phyloP scores from a whole-genome alignment of 1,284 basidiomycete genomes.

The Porogramme epimiltina region DNA sequence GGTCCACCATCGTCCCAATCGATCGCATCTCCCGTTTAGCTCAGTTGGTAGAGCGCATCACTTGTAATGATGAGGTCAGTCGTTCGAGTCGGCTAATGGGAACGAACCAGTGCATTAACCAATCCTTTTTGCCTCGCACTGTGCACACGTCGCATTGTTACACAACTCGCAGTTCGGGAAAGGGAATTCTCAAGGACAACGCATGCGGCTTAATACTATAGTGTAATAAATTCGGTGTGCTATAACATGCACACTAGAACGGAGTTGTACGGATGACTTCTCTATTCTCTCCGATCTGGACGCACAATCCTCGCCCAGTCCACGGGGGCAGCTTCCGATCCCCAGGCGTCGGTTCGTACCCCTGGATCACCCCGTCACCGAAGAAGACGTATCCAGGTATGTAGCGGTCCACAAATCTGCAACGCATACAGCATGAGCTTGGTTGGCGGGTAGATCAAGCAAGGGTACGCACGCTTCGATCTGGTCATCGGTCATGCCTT shows the following conservation, averaged over 20 bases:
- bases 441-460: background rate
- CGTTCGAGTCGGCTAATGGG: constrained; percentile 54
- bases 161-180: no score
- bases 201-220: no score
- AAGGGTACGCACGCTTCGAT: constrained; percentile 62
- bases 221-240: no score
- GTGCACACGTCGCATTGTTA: no score
- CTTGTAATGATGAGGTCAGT: constrained; percentile 56
- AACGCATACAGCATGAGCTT: constrained; percentile 2
- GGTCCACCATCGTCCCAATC: background rate
- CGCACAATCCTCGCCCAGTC: constrained; percentile 25
- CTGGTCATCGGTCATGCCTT: constrained; percentile 82
- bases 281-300: constrained; percentile 30
- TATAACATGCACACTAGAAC: no score
- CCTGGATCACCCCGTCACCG: constrained; percentile 44
- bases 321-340: constrained; percentile 26
- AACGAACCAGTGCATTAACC: no score
- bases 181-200: no score
- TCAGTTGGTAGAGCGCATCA: constrained; percentile 65
- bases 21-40: constrained; percentile 41
- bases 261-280: constrained; percentile 21
- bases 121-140: no score
- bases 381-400: constrained; percentile 88
- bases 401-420: constrained; percentile 77
- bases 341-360: constrained; percentile 21